Conservation (phyloP, 305 asterid genomes). For the Fraxinus latifolia region DNA sequence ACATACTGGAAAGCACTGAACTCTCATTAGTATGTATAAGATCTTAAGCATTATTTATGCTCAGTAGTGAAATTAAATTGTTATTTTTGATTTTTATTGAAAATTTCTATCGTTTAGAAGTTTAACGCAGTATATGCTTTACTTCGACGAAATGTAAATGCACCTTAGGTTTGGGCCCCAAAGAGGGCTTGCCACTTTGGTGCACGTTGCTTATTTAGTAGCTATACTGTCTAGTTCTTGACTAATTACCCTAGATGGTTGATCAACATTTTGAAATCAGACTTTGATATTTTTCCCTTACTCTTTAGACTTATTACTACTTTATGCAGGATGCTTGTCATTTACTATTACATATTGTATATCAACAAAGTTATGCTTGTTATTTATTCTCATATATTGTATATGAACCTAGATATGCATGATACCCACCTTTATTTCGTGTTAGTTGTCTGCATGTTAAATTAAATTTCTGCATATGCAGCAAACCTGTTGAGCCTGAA, state of each 20-base stretch:
- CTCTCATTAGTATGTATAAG: background rate
- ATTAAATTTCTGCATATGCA: slow-evolving; percentile 33
- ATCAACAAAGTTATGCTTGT: background rate
- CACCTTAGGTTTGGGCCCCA: background rate
- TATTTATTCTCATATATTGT: background rate
- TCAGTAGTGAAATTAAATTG: background rate
- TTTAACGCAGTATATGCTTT: background rate
- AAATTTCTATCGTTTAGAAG: background rate
- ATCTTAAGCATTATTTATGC: background rate
- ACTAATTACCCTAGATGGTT: background rate
- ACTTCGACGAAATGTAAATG: background rate
- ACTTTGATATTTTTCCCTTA: background rate
- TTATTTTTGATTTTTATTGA: background rate
- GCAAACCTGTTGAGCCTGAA: slow-evolving; percentile 98
- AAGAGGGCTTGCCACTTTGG: background rate
- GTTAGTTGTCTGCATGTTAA: slow-evolving; percentile 15
- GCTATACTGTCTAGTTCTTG: background rate
- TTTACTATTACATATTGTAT: background rate
- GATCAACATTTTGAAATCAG: background rate
- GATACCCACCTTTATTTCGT: background rate
- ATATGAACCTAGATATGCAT: background rate
- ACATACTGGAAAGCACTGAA: background rate
- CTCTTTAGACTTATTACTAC: background rate
- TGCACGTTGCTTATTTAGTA: background rate
- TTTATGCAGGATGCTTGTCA: background rate